Evolutionary conservation across 2,329 filamentous ascomycete species (phyloP), one percentile per base, ranked within the genome.

Genomic region (Diaporthe sp.): DNA sequence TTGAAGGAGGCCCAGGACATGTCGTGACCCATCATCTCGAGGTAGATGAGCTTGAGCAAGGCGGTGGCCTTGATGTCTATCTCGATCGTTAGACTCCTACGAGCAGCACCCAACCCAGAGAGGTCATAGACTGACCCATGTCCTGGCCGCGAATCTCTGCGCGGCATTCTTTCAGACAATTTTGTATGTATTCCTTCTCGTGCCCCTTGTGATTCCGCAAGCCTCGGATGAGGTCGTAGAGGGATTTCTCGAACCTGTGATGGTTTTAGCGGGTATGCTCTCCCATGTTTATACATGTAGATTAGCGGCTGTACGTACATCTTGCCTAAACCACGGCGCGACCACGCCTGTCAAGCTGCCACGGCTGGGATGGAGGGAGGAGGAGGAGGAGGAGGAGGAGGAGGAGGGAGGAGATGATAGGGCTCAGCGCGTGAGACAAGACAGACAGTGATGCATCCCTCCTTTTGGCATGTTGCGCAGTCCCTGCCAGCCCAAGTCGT

Each of bases 1-100:
- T 99, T 95, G 86, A 99, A 99, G 17, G 96, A 96, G 5, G 97
- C 97, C 97, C 97, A 99, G 4, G 96, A 98, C 97, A 99, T 99
- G 85, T 98, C 97, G 83, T 98, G 94, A 19, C 97, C 97, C 79
- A 98, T 96, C 97, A 99, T 99, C 84, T 99, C 97, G 79, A 99
- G 91, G 84, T 99, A 99, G 72, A 98, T 93, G 80, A 99, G 90
- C 88, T 99, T 99, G 81, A 99, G 88, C 72, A 99, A 89, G 61
- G 97, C 97, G 46, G 95, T 98, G 28, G 97, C 96, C 88, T 99
- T 99, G 85, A 98, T 90, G 86, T 98, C 96, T 95, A 75, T 71
- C 73, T 31, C 17, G 28, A 15, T 37, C 31, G 55, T 75, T 19
- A 53, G 51, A 42, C 28, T 44, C n/a, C 19, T 25, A 22, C 15